Base-by-base conservation (phyloP, 2,329 filamentous ascomycete genomes). In the Ophiostoma triangulosporum region DNA sequence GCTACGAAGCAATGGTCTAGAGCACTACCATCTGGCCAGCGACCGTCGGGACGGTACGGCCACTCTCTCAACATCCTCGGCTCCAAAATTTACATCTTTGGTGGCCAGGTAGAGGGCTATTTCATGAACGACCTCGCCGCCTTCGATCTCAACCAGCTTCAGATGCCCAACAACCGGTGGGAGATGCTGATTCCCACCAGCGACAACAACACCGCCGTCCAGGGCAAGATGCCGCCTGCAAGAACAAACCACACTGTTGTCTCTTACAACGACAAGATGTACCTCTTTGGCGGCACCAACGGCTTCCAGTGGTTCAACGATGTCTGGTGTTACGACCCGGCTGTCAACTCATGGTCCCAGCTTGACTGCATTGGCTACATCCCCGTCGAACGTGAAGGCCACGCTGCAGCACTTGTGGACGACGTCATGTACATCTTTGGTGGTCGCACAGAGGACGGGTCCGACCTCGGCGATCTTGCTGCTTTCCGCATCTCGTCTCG, bases 341-440 rank as follows among this genome's bases (percentile, higher is more conserved):
- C 81, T 53, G 72, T 78, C 46, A 96, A 96, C 66, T 72, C 77
- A 54, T 98, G 93, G 93, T 72, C 81, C 9, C 85, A 94, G 65
- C 76, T 95, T 54, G 91, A 97, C 64, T 98, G 93, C 66, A 96
- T 97, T 63, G 93, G 93, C 33, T 98, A 96, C 67, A 97, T 98
- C 56, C 93, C 94, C 1, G 84, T 89, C 1, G 84, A 91, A 17
- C 81, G 93, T 57, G 93, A 98, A 73, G 93, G 93, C 3, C 93
- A 98, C 66, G 90, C 94, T 12, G 88, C 93, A 14, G 84, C 91
- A 4, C 74, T 98, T 20, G 90, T 98, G 43, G 88, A 93, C 65
- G 93, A 98, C 65, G 93, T 96, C 56, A 98, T 98, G 94, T 98
- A 98, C 70, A 83, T 98, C 57, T 98, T 98, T 66, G 94, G 94